Conservation (phyloP, 345 rosid genomes). For the Populus euphratica region DNA sequence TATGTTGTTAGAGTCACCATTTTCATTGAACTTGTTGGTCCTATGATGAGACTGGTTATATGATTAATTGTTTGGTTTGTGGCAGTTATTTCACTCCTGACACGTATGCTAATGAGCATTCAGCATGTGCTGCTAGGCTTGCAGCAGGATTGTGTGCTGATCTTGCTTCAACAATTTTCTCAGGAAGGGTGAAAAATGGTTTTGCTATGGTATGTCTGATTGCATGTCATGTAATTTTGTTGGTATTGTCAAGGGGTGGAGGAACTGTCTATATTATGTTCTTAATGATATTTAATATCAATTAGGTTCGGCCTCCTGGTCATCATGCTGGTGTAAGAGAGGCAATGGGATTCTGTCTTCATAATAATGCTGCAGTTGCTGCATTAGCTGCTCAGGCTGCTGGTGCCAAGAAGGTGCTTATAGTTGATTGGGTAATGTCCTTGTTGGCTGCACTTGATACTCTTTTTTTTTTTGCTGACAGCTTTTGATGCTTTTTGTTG, state of each 20-base stretch:
- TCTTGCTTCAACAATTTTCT: conserved; percentile 76
- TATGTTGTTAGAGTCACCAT: background rate
- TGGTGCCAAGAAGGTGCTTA: conserved; percentile 88
- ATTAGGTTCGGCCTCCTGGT: conserved; percentile 95
- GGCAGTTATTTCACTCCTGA: conserved; percentile 95
- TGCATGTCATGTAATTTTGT: background rate
- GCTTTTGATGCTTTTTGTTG: too few relatives aligned
- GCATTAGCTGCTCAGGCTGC: conserved; percentile 87
- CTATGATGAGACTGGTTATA: background rate
- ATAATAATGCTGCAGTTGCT: conserved; percentile 98
- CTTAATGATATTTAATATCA: conserved; percentile 2
- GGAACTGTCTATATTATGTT: background rate
- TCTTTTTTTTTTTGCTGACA: background rate
- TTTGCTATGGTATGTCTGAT: conserved; percentile 79
- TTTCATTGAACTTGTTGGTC: background rate
- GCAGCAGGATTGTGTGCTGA: conserved; percentile 98
- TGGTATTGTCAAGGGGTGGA: background rate
- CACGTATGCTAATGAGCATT: conserved; percentile 95
- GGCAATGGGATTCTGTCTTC: conserved; percentile 98
- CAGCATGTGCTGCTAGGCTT: conserved; percentile 96
- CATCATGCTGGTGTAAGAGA: conserved; percentile 96
- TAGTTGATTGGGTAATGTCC: conserved; percentile 84
- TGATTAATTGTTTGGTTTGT: conserved; percentile 6
- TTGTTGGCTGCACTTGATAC: conserved; percentile 20
- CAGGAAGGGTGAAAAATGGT: conserved; percentile 79